phyloP scores from a whole-genome alignment of 371 early-diverging fungal species.

The Apophysomyces elegans region DNA sequence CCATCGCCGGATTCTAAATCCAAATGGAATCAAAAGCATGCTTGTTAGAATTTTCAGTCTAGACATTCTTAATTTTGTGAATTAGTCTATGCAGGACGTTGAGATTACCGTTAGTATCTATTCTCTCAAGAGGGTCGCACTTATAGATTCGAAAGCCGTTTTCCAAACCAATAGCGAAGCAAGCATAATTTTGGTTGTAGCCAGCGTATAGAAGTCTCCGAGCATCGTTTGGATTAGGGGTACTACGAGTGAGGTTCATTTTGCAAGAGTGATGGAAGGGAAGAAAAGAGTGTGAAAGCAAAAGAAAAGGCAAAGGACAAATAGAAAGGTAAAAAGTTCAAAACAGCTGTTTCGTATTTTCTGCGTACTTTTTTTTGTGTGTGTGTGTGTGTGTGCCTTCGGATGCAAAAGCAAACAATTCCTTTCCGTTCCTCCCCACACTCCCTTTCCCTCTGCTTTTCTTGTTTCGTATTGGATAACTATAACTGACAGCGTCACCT shows the following conservation, averaged over 20 bases:
- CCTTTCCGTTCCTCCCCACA: too few species aligned
- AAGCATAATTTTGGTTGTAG: constrained; percentile 88
- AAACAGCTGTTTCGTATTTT: background rate
- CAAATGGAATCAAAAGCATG: background rate
- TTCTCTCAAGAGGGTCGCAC: constrained; percentile 88
- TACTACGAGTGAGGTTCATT: constrained; percentile 65
- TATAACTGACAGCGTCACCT: too few species aligned
- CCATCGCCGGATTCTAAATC: constrained; percentile 78
- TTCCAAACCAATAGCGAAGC: constrained; percentile 92
- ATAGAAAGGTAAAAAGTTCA: background rate
- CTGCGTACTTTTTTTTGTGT: background rate
- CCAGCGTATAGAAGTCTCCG: constrained; percentile 67
- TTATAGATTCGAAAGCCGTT: constrained; percentile 93
- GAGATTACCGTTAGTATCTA: constrained; percentile 73
- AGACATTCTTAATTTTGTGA: background rate
- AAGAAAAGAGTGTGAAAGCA: constrained; percentile 1
- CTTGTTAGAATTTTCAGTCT: too few species aligned
- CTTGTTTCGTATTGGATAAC: too few species aligned
- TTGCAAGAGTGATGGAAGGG: constrained; percentile 4
- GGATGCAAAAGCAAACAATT: too few species aligned
- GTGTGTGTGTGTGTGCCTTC: too few species aligned
- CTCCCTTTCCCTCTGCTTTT: too few species aligned
- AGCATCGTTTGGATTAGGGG: constrained; percentile 55
- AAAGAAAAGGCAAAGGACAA: background rate
- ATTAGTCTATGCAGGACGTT: background rate